These are phyloP conservation scores for Hippophae gyantsensis DNA, from an alignment of 306 rosid genomes.

Conservation along the genomic window DNA sequence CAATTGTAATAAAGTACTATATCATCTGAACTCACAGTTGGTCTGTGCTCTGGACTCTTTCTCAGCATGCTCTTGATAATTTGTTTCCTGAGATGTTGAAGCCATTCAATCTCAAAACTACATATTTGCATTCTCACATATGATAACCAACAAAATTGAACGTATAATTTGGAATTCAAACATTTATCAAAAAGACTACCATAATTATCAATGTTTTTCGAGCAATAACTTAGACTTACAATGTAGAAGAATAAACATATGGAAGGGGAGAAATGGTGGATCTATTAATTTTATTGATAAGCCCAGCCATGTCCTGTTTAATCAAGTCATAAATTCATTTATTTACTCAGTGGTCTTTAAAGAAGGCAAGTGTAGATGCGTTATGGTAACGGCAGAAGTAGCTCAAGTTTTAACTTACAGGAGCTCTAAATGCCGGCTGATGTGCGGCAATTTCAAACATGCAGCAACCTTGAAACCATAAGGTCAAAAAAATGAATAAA, in stretches of 20 bases:
- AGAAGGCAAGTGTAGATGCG: constrained; percentile 12
- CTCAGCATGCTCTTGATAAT: constrained; percentile 92
- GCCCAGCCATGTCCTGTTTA: constrained; percentile 85
- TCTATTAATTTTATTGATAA: constrained; percentile 84
- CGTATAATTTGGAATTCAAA: not conserved
- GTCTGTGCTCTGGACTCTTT: constrained; percentile 94
- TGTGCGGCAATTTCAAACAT: constrained; percentile 92
- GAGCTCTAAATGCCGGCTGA: constrained; percentile 90
- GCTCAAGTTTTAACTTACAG: constrained; percentile 47
- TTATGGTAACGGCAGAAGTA: constrained; percentile 12
- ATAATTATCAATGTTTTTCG: constrained; percentile 5
- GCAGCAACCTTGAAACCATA: constrained; percentile 63
- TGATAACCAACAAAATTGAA: not conserved
- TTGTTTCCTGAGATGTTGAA: constrained; percentile 59
- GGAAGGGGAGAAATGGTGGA: constrained; percentile 87
- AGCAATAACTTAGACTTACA: constrained; percentile 42
- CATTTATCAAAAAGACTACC: not conserved
- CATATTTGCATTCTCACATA: constrained; percentile 12
- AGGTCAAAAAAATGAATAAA: constrained; percentile 13
- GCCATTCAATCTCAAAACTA: constrained; percentile 16
- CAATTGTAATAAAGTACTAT: constrained; percentile 4
- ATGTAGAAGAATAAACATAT: constrained; percentile 72
- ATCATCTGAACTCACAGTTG: constrained; percentile 62
- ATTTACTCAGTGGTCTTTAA: constrained; percentile 5
- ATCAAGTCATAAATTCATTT: constrained; percentile 24